Evolutionary conservation across 441 rosid genomes (phyloP), one percentile per base, ranked within the genome.

Genomic region (Biscutella auriculata): DNA sequence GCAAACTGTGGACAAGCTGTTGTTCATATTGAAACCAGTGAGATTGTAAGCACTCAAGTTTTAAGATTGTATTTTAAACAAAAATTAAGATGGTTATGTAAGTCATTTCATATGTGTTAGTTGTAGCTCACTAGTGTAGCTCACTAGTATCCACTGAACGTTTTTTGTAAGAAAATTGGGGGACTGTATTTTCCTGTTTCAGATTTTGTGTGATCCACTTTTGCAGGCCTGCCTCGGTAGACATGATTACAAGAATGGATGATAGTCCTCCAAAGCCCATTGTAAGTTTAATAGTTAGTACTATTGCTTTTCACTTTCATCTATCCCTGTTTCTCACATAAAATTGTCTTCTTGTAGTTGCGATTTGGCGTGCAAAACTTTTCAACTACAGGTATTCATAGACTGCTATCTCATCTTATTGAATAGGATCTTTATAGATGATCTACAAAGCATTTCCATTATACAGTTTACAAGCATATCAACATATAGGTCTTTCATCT

Each of bases 321-420:
- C 32, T 37, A 9, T 34, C 62, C 19, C 58, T 25, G 37, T 54
- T 46, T 70, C 66, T 64, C 53, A 57, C 53, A 59, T 14, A 19
- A 28, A 9, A 34, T 48, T 51, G 8, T 57, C 32, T 65, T 45
- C 73, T 73, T 74, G 65, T 75, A 84, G 95, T 55, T 79, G 68
- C 82, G 68, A 62, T 73, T 75, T 73, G 93, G 95, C 9, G 62
- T 76, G 11, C 84, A 75, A 19, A 65, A 69, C 60, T 88, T 88
- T 73, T 88, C 96, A 57, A 77, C 94, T 53, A 42, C 83, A 70
- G 92, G 95, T 85, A 80, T 60, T 23, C 62, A 60, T 65, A 28
- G 21, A 60, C 36, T 68, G 23, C 49, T 64, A 5, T 41, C 48
- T 47, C 41, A 49, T 45, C 28, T 41, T n/a, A 25, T 63, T 43